Evolutionary conservation across 495 filamentous ascomycete species (phyloP).

Genomic region (Pseudoneurospora amorphoporcata): DNA sequence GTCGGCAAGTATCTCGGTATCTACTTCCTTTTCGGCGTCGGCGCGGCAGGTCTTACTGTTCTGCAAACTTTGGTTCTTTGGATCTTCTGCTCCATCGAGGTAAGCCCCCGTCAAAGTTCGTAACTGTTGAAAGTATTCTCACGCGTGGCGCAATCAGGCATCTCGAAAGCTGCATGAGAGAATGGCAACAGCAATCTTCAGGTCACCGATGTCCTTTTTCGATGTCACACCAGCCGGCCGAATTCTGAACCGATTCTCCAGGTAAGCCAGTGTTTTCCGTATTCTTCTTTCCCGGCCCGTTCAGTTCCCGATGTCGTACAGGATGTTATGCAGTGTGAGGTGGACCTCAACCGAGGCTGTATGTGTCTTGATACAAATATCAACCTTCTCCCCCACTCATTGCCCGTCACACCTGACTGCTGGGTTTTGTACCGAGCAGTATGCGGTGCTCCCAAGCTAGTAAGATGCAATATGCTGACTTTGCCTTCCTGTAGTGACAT

Average conservation of each 20-base stretch:
- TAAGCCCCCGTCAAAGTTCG: constrained; percentile 25
- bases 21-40: constrained; percentile 89
- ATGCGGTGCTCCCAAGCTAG: not conserved
- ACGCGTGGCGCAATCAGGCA: constrained; percentile 41
- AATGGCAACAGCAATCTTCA: constrained; percentile 97
- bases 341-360: constrained; percentile 7
- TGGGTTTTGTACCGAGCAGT: constrained; percentile 3
- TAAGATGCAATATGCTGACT: constrained; percentile 18
- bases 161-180: constrained; percentile 93
- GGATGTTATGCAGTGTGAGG: constrained; percentile 6
- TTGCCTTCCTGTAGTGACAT: constrained; percentile 56
- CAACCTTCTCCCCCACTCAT: not conserved
- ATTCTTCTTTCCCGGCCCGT: not conserved
- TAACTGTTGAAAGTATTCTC: not conserved
- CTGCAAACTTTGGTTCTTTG: constrained; percentile 90
- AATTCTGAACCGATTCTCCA: constrained; percentile 94
- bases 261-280: constrained; percentile 35
- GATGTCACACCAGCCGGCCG: constrained; percentile 96
- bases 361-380: not conserved
- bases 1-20: constrained; percentile 87
- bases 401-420: not conserved
- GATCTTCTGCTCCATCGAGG: constrained; percentile 99
- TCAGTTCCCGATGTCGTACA: constrained; percentile 6
- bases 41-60: constrained; percentile 76
- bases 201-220: constrained; percentile 98